These are phyloP conservation scores for Cutaneotrichosporon cavernicola DNA, from an alignment of 1,284 basidiomycete genomes.

Conservation along the genomic window DNA sequence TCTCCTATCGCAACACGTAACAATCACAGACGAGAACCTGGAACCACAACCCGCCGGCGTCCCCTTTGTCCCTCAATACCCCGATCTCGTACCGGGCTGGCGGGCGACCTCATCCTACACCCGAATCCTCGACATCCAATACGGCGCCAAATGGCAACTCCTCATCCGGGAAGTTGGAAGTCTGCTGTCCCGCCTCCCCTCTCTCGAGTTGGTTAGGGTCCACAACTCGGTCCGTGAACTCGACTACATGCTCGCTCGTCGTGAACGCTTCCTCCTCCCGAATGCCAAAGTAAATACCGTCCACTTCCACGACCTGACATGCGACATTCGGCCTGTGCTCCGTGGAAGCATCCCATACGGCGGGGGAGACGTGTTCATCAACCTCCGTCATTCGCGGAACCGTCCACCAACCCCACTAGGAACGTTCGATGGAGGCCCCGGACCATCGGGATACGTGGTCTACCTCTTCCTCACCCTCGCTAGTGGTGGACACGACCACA, in stretches of 20 bases:
- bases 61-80: not conserved
- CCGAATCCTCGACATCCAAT: conserved; percentile 1
- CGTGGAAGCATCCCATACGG: not conserved
- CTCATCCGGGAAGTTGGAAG: not conserved
- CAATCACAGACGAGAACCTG: not conserved
- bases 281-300: not conserved
- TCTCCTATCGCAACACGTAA: not conserved
- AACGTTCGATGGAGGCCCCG: not conserved
- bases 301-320: conserved; percentile 1
- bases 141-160: not conserved
- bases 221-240: not conserved
- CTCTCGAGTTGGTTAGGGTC: not conserved
- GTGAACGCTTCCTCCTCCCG: not conserved
- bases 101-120: not conserved
- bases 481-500: not conserved
- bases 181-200: not conserved
- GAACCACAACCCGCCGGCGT: not conserved
- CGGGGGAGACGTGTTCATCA: conserved; percentile 6
- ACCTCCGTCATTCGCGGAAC: not conserved
- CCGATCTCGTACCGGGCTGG: not conserved
- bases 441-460: not conserved
- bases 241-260: not conserved
- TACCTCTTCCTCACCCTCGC: not conserved
- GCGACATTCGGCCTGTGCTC: not conserved
- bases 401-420: not conserved